Evolutionary conservation across 2,329 filamentous ascomycete genomes (phyloP), one percentile per base, ranked within the genome.

Genomic region (Beauveria australis): DNA sequence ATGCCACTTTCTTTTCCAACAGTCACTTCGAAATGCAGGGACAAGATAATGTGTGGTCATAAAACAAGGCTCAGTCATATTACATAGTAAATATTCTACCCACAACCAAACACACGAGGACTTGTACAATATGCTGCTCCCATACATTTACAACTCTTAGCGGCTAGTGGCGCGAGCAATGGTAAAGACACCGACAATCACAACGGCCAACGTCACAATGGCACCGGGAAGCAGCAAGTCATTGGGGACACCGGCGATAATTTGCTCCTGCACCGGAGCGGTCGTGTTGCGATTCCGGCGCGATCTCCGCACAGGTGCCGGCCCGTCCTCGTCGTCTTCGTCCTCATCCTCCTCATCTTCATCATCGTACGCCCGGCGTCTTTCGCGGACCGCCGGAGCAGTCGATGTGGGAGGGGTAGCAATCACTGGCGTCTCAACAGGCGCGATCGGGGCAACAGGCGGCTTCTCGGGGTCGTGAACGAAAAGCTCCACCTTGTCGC

Each of bases 401-500:
- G 78, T 78, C 26, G 80, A 82, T 9, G 75, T 71, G 26, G 79
- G 76, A 18, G 81, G 82, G 0, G 79, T 81, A 43, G 74, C 69
- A 12, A 76, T 66, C 2, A 71, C 67, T 1, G 75, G 69, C 26
- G 79, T 75, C 3, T 77, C 74, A 24, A 73, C 69, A 26, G 79
- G 81, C 12, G 86, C 74, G 0, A 84, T 82, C 1, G 82, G 78
- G 10, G 85, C 78, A n/a, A 92, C 81, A 0, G 92, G 89, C n/a
- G 93, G 86, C 75, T 94, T 89, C 64, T 92, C 86, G 1, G 93
- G 92, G 68, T 99, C 89, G 72, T 99, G 94, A 14, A 97, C 92
- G 68, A 96, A 97, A 18, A 99, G 82, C 69, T 99, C 94, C 22
- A 99, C 94, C 81, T 99, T 99, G 67, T 97, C 94, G 51, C 86